Conservation (phyloP, 1,284 basidiomycete species). For the Ceratobasidium theobromae region DNA sequence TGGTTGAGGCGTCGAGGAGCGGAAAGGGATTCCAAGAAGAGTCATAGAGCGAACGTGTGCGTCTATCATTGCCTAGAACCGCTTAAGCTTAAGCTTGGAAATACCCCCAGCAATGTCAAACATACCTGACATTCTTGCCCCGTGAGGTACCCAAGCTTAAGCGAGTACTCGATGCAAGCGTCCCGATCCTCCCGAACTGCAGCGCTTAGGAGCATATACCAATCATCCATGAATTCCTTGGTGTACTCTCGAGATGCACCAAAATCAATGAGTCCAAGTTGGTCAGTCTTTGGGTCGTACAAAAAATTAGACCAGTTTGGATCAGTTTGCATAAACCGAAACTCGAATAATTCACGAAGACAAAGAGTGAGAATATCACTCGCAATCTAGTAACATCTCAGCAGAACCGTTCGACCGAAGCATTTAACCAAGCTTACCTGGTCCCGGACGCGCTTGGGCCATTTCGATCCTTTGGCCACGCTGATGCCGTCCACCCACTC, state of each 20-base stretch:
- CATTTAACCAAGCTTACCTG: constrained; percentile 53
- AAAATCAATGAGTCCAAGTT: constrained; percentile 92
- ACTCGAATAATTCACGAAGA: constrained; percentile 86
- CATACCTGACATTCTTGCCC: constrained; percentile 81
- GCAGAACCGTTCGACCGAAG: neutral
- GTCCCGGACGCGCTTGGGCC: constrained; percentile 69
- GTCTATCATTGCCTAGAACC: constrained; percentile 73
- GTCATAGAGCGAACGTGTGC: constrained; percentile 87
- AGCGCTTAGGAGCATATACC: constrained; percentile 78
- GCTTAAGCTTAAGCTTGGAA: neutral
- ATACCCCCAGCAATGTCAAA: neutral
- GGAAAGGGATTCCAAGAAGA: constrained; percentile 81
- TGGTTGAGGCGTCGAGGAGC: constrained; percentile 56
- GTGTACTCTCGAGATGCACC: constrained; percentile 90
- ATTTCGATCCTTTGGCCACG: constrained; percentile 63
- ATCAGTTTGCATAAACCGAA: constrained; percentile 96
- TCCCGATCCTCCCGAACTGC: constrained; percentile 72
- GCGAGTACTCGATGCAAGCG: constrained; percentile 73
- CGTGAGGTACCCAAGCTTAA: constrained; percentile 85
- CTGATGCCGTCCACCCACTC: constrained; percentile 83
- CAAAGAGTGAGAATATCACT: constrained; percentile 81
- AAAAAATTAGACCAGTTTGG: constrained; percentile 99
- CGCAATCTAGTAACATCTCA: constrained; percentile 64
- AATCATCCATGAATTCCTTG: constrained; percentile 85
- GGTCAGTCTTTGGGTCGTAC: constrained; percentile 67